Evolutionary conservation across 352 stramenopile genomes (phyloP).

Genomic region (Phytophthora foliorum): DNA sequence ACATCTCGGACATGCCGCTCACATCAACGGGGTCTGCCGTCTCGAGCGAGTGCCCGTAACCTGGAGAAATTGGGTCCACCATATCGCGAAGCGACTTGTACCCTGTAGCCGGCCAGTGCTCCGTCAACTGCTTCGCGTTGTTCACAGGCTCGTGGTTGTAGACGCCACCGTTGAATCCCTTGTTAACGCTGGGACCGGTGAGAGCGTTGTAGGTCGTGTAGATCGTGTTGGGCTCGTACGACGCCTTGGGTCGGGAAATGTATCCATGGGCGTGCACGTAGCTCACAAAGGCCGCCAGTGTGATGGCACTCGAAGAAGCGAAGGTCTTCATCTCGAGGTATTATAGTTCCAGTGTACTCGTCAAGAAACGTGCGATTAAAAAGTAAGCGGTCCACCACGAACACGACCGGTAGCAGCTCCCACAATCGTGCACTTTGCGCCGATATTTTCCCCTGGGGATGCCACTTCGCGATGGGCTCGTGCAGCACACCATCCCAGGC

Average conservation of each 20-base stretch:
- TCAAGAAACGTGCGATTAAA: constrained; percentile 9
- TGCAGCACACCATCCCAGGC: constrained; percentile 10
- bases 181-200: constrained; percentile 40
- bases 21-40: constrained; percentile 42
- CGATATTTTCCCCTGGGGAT: background rate
- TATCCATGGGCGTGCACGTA: constrained; percentile 35
- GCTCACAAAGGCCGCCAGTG: constrained; percentile 18
- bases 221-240: constrained; percentile 31
- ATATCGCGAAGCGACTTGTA: constrained; percentile 51
- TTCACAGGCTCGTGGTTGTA: constrained; percentile 47
- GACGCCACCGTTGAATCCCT: constrained; percentile 36
- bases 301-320: constrained; percentile 14
- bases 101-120: constrained; percentile 38
- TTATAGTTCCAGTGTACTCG: background rate
- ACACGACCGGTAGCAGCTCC: too few relatives aligned
- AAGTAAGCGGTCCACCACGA: too few relatives aligned
- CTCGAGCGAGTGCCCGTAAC: constrained; percentile 41
- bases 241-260: constrained; percentile 33
- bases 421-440: background rate
- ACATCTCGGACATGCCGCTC: constrained; percentile 39
- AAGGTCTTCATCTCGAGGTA: constrained; percentile 14
- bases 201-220: constrained; percentile 40
- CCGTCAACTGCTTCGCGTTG: constrained; percentile 43
- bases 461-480: constrained; percentile 16
- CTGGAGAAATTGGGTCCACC: constrained; percentile 41